Evolutionary conservation across 805 yeast species (phyloP), one percentile per base, ranked within the genome.

Genomic region (Myxozyma melibiosi): DNA sequence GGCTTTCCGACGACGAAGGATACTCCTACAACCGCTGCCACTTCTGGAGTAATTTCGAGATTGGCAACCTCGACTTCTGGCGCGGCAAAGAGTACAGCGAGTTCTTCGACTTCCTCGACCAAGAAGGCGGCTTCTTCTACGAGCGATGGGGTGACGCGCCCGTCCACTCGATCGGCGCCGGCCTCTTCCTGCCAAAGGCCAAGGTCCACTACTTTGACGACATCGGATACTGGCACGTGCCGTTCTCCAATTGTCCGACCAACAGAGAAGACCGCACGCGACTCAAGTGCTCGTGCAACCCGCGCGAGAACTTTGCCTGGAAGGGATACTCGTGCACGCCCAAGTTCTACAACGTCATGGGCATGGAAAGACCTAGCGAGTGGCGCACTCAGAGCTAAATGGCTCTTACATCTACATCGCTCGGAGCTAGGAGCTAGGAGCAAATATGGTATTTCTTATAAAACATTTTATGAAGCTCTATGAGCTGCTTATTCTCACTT

Each of bases 81-180:
- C 70, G 86, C 63, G 63, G 76, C n/a, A 76, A 78, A 47, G 80
- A 79, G 18, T 85, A 85, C 70, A 65, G 68, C 28, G 72, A 73
- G 57, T 85, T 77, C 70, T 85, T 85, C 66, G 77, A 83, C 34
- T 66, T 73, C 58, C 74, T 85, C 57, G 90, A 85, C 70, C 65
- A 74, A 50, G 76, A 81, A 1, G 88, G 88, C 25, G 86, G 86
- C 43, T 84, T 85, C 71, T 85, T 83, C 71, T 85, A 85, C 71
- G 88, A 85, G 70, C 76, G 90, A 70, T 85, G 90, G 90, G 90
- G 90, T 25, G 90, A 85, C 70, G 90, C 90, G 0, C 89, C 89
- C 2, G 79, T 85, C 43, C 90, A 85, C 70, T 79, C 88, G 2
- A 74, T 85, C 57, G 90, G 85, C 3, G 85, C 79, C 2, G 75